Conservation (phyloP, 2,329 filamentous ascomycete species). For the Xylariomycetidae sp. region DNA sequence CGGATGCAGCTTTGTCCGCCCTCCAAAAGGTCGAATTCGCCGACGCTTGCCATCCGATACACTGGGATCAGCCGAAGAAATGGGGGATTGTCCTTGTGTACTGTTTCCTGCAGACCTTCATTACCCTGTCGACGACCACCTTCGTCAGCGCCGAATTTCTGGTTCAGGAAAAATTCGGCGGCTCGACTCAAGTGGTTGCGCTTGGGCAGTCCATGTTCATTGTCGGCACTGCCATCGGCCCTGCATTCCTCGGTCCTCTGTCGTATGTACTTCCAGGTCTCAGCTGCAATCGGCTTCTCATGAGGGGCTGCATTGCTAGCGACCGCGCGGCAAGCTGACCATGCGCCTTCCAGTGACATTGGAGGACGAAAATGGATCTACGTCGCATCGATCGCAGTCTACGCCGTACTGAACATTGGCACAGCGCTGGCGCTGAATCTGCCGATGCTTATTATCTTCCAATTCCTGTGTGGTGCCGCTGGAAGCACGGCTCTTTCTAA, state of each 20-base stretch:
- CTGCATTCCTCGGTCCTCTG: conserved; percentile 33
- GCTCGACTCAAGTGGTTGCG: conserved; percentile 30
- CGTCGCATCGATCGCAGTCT: conserved; percentile 28
- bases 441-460: conserved; percentile 34
- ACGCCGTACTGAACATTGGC: conserved; percentile 30
- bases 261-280: conserved; percentile 24
- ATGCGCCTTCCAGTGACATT: conserved; percentile 26
- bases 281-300: not conserved
- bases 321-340: conserved; percentile 6
- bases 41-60: conserved; percentile 22
- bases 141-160: conserved; percentile 33
- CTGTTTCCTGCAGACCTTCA: conserved; percentile 29
- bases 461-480: conserved; percentile 28
- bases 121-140: conserved; percentile 32
- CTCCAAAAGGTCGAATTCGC: conserved; percentile 20
- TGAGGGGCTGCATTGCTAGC: too few relatives aligned
- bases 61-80: conserved; percentile 24
- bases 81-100: conserved; percentile 22
- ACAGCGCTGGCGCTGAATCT: conserved; percentile 28
- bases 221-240: conserved; percentile 34
- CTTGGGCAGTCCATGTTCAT: conserved; percentile 37
- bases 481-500: conserved; percentile 31
- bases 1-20: conserved; percentile 17
- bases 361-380: conserved; percentile 38
- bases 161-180: conserved; percentile 31